Evolutionary conservation across 2,329 filamentous ascomycete species (phyloP).

Genomic region (Aspergillus transmontanensis): DNA sequence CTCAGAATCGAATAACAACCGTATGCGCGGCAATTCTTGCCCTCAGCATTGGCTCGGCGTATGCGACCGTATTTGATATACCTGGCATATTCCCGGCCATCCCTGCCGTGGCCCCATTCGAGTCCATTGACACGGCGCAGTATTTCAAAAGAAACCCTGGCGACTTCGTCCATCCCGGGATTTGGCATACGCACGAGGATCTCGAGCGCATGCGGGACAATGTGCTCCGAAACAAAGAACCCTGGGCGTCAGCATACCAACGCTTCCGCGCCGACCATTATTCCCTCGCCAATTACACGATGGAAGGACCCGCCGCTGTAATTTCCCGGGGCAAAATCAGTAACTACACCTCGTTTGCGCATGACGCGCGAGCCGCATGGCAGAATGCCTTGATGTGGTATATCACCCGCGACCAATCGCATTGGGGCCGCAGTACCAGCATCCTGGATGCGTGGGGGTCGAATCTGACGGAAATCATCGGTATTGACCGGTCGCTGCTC

Average conservation of each 20-base stretch:
- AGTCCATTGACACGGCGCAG: constrained; percentile 7
- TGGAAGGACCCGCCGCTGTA: constrained; percentile 4
- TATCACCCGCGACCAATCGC: constrained; percentile 40
- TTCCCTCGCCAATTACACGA: constrained; percentile 19
- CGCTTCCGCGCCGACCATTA: constrained; percentile 35
- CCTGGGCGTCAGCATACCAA: constrained; percentile 34
- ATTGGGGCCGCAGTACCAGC: constrained; percentile 37
- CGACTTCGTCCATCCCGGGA: constrained; percentile 22
- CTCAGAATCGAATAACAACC: background rate
- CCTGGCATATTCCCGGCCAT: background rate
- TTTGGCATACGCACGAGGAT: constrained; percentile 29
- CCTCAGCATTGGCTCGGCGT: background rate
- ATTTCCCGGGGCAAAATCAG: constrained; percentile 31
- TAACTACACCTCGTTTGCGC: constrained; percentile 42
- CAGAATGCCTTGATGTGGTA: constrained; percentile 50
- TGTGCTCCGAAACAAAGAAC: constrained; percentile 19
- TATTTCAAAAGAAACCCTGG: constrained; percentile 12
- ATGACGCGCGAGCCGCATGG: constrained; percentile 42
- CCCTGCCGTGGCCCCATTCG: background rate
- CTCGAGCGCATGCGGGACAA: constrained; percentile 24
- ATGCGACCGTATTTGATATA: background rate
- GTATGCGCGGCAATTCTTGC: background rate
- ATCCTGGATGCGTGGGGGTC: constrained; percentile 39
- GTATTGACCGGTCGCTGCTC: constrained; percentile 35
- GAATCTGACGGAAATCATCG: constrained; percentile 18